A percentile compares a stretch with the other conserved stretches of the same genome.
These are phyloP conservation scores for Carnegiea gigantea DNA, from an alignment of 179 eudicot genomes.

Conservation along the genomic window DNA sequence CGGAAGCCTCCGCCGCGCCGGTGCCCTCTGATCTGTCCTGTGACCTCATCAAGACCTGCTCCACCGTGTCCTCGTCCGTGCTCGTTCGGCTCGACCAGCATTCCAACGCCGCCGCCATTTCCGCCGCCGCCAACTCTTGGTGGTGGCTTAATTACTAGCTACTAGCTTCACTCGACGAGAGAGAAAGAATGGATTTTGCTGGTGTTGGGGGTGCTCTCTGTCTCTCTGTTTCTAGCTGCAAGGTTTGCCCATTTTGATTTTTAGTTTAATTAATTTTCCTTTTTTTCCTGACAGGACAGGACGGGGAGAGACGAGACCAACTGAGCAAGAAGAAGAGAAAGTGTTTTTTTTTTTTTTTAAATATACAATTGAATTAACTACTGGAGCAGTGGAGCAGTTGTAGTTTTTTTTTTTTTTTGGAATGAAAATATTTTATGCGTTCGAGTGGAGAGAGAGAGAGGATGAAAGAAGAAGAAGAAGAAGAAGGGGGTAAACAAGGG, in stretches of 20 bases:
- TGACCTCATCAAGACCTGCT: slow-evolving; percentile 75
- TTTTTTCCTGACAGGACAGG: slow-evolving; percentile 1
- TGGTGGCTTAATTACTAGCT: neutral
- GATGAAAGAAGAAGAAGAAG: too few species aligned
- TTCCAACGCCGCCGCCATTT: slow-evolving; percentile 86
- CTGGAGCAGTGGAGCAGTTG: neutral
- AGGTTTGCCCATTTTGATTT: neutral
- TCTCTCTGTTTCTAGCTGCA: neutral
- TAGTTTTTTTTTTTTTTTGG: too few species aligned
- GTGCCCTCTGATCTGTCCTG: slow-evolving; percentile 70
- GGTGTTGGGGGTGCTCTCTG: neutral
- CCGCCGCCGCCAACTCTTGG: neutral
- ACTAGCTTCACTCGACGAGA: neutral
- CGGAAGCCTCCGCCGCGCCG: slow-evolving; percentile 25
- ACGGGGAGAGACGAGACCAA: neutral
- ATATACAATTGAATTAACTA: too few species aligned
- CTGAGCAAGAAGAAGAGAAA: neutral
- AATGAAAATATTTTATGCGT: too few species aligned
- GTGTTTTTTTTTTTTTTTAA: neutral
- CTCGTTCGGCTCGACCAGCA: slow-evolving; percentile 89
- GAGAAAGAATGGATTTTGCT: slow-evolving; percentile 4
- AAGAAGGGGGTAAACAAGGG: too few species aligned
- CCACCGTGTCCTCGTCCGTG: slow-evolving; percentile 80
- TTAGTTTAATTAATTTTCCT: neutral
- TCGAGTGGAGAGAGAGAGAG: too few species aligned